Conservation (phyloP, 2,329 filamentous ascomycete species). For the Hymenoscyphus salicellus region DNA sequence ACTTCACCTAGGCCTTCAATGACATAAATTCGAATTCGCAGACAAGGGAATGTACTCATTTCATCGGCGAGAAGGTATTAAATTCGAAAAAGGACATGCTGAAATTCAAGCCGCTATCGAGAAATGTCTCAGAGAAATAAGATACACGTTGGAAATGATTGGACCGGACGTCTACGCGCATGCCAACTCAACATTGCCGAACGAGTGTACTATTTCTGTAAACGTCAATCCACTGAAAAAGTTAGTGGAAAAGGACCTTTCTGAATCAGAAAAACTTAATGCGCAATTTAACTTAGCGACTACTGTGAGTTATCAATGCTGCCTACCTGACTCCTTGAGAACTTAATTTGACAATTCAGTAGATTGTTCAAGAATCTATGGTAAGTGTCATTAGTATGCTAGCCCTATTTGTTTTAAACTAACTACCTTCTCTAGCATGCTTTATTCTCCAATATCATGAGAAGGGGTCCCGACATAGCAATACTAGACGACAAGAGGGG, state of each 20-base stretch:
- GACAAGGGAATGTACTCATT: not conserved
- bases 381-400: not conserved
- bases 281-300: not conserved
- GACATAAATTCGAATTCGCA: not conserved
- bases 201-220: not conserved
- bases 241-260: not conserved
- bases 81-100: not conserved
- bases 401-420: not conserved
- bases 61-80: not conserved
- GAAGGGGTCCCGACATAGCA: not conserved
- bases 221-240: not conserved
- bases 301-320: not conserved
- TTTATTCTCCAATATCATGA: not conserved
- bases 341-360: not conserved
- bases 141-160: not conserved
- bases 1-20: no score
- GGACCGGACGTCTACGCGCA: no score
- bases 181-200: not conserved
- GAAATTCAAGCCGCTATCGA: not conserved
- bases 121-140: not conserved
- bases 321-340: no score
- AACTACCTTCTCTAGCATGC: not conserved
- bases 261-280: not conserved
- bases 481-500: not conserved
- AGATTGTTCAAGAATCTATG: not conserved